Conservation (phyloP, 2,329 filamentous ascomycete species). For the Periconia sp. region DNA sequence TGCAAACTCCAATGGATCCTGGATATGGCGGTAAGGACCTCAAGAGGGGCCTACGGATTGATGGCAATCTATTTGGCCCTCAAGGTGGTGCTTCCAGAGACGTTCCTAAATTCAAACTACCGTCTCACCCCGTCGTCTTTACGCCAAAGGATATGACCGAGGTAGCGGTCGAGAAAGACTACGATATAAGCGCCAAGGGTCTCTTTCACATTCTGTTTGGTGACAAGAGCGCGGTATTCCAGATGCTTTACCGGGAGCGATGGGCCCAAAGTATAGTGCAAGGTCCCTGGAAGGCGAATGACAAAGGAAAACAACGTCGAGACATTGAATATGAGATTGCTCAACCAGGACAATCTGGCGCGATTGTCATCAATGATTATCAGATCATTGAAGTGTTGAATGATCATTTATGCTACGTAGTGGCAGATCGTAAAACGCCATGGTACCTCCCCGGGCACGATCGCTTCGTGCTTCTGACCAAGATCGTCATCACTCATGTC, state of each 20-base stretch:
- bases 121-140: slow-evolving; percentile 77
- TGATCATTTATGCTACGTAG: slow-evolving; percentile 65
- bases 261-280: slow-evolving; percentile 65
- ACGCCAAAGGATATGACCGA: slow-evolving; percentile 79
- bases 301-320: slow-evolving; percentile 71
- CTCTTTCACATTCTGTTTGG: slow-evolving; percentile 96
- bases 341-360: slow-evolving; percentile 38
- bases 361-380: slow-evolving; percentile 67
- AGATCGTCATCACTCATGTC: slow-evolving; percentile 90
- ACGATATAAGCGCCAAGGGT: slow-evolving; percentile 89
- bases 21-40: slow-evolving; percentile 53
- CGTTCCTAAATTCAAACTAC: slow-evolving; percentile 76
- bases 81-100: slow-evolving; percentile 47
- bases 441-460: slow-evolving; percentile 86
- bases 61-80: slow-evolving; percentile 59
- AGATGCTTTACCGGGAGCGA: slow-evolving; percentile 78
- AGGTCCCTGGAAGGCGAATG: slow-evolving; percentile 76
- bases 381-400: slow-evolving; percentile 76
- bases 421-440: slow-evolving; percentile 64
- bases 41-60: slow-evolving; percentile 61
- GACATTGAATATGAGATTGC: slow-evolving; percentile 81
- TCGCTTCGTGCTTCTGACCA: slow-evolving; percentile 80
- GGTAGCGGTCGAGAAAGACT: slow-evolving; percentile 75
- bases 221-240: slow-evolving; percentile 93
- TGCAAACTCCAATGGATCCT: slow-evolving; percentile 60